A percentile compares a stretch with the other conserved stretches of the same genome.
Conservation (phyloP, 768 basidiomycete species). For the Russula lepida region DNA sequence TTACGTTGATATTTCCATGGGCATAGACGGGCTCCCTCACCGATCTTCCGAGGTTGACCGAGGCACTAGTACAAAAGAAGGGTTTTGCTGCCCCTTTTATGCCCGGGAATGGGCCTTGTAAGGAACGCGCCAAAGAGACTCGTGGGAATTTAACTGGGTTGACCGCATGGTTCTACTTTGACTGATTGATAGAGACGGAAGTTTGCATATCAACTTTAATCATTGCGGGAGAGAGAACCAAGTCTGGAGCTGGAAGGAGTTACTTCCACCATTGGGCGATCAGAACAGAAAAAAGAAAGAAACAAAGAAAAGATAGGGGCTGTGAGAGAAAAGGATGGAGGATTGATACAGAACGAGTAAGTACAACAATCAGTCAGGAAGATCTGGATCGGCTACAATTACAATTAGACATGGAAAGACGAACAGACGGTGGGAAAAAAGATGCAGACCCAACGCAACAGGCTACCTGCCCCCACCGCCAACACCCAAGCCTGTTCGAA, state of each 20-base stretch:
- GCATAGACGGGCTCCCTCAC: background rate
- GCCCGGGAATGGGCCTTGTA: background rate
- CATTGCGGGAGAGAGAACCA: background rate
- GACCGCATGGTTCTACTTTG: background rate
- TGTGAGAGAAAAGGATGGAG: background rate
- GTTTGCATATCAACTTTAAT: conserved; percentile 3
- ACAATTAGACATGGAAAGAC: conserved; percentile 10
- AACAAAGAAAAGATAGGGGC: conserved; percentile 1
- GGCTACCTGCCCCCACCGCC: conserved; percentile 17
- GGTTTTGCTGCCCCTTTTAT: background rate
- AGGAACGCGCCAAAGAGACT: conserved; percentile 3
- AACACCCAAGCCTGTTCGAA: conserved; percentile 20
- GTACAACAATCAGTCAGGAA: conserved; percentile 27
- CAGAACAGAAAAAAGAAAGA: conserved; percentile 4
- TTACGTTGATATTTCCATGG: conserved; percentile 5
- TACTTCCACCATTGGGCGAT: background rate
- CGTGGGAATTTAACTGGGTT: background rate
- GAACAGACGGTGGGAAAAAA: background rate
- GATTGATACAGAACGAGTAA: conserved; percentile 28
- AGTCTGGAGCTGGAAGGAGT: background rate
- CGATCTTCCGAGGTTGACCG: background rate
- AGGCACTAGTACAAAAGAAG: background rate
- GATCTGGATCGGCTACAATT: conserved; percentile 21
- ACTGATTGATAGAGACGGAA: background rate
- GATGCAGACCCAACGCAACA: conserved; percentile 15